Conservation (phyloP, 768 basidiomycete genomes). For the Galerina sulciceps region DNA sequence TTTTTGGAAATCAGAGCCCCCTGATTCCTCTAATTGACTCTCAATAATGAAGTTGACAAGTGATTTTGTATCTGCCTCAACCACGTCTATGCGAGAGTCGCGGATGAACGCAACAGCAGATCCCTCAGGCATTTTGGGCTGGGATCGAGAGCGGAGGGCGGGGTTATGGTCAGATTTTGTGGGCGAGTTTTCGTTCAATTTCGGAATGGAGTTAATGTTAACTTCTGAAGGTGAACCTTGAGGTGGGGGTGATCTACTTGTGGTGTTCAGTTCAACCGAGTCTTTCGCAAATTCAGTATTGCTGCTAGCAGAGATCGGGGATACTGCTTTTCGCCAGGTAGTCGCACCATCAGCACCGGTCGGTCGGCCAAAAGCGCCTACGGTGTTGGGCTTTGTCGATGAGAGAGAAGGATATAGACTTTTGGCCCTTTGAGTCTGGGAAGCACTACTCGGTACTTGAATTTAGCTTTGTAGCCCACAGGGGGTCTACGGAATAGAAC, state of each 20-base stretch:
- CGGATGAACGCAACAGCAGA: slow-evolving; percentile 77
- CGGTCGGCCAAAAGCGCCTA: slow-evolving; percentile 47
- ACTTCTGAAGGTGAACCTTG: slow-evolving; percentile 39
- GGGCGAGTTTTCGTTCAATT: slow-evolving; percentile 33
- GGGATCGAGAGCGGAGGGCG: slow-evolving; percentile 49
- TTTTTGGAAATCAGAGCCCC: not conserved
- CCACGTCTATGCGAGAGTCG: slow-evolving; percentile 57
- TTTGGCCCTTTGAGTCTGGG: slow-evolving; percentile 41
- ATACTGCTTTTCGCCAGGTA: slow-evolving; percentile 50
- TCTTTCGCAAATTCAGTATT: slow-evolving; percentile 16
- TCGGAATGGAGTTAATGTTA: slow-evolving; percentile 34
- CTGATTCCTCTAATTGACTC: slow-evolving; percentile 69
- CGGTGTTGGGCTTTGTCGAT: slow-evolving; percentile 28
- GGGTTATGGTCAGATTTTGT: slow-evolving; percentile 33
- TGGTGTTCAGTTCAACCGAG: slow-evolving; percentile 48
- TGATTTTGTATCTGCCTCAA: slow-evolving; percentile 49
- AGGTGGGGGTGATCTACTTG: slow-evolving; percentile 72
- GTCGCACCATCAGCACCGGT: slow-evolving; percentile 41
- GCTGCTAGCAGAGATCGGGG: slow-evolving; percentile 24
- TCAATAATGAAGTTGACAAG: slow-evolving; percentile 77
- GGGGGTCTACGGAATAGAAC: slow-evolving; percentile 58
- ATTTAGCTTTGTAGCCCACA: slow-evolving; percentile 39
- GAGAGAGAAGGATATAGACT: slow-evolving; percentile 29
- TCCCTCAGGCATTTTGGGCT: slow-evolving; percentile 74
- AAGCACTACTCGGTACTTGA: slow-evolving; percentile 44